phyloP scores from a whole-genome alignment of 805 yeast species.

The Debaryomyces prosopidis region DNA sequence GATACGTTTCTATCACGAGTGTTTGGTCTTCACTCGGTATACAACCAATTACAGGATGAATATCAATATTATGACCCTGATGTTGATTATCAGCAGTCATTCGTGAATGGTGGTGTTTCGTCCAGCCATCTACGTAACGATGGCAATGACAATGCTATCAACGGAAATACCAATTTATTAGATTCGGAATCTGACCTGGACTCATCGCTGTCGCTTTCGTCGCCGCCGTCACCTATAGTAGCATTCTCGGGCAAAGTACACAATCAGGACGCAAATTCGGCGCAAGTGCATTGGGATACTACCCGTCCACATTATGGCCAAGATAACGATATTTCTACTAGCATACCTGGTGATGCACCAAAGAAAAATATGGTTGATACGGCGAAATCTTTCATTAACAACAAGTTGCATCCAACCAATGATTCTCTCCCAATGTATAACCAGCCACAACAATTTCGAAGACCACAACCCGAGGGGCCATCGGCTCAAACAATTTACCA shows the following conservation, averaged over 20 bases:
- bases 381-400: background rate
- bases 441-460: constrained; percentile 9
- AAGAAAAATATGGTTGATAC: background rate
- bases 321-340: background rate
- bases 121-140: constrained; percentile 1
- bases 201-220: constrained; percentile 23
- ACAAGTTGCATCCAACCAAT: background rate
- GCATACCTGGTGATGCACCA: background rate
- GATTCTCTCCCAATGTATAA: constrained; percentile 17
- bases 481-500: constrained; percentile 13
- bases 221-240: constrained; percentile 14
- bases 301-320: background rate
- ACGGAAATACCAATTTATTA: constrained; percentile 19
- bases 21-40: constrained; percentile 53
- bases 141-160: background rate
- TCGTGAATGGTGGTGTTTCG: background rate
- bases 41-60: constrained; percentile 40
- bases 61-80: constrained; percentile 42
- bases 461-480: constrained; percentile 8
- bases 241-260: background rate
- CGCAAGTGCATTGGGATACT: constrained; percentile 7
- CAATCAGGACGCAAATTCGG: constrained; percentile 8
- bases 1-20: constrained; percentile 66
- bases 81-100: constrained; percentile 14
- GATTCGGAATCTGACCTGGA: constrained; percentile 39